These are phyloP conservation scores for Punica granatum DNA, from an alignment of 345 rosid genomes.

Conservation along the genomic window DNA sequence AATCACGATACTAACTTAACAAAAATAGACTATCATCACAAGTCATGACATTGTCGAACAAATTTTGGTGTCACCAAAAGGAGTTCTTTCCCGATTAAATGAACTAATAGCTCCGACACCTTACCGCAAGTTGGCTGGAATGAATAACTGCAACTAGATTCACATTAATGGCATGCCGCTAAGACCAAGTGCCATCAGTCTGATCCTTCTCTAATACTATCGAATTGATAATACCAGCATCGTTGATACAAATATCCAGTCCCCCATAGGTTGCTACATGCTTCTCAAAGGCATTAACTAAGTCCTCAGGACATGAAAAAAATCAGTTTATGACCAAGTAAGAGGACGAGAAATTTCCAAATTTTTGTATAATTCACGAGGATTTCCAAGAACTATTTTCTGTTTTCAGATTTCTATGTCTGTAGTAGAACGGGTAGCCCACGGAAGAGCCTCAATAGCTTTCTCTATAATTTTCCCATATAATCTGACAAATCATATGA, in stretches of 20 bases:
- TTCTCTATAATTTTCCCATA: no score
- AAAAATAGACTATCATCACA: background rate
- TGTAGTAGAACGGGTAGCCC: no score
- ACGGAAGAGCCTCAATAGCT: no score
- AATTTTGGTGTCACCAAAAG: background rate
- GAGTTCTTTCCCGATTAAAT: background rate
- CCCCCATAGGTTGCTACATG: slow-evolving; percentile 79
- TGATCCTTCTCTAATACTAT: slow-evolving; percentile 44
- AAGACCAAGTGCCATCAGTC: slow-evolving; percentile 60
- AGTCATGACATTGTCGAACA: background rate
- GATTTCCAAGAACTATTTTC: background rate
- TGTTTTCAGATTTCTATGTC: background rate
- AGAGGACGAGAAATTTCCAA: background rate
- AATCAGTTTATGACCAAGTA: background rate
- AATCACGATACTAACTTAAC: background rate
- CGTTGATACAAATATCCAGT: slow-evolving; percentile 72
- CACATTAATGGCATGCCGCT: slow-evolving; percentile 64
- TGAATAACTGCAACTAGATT: slow-evolving; percentile 62
- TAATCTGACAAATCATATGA: no score
- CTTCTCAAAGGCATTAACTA: slow-evolving; percentile 65
- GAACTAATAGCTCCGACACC: slow-evolving; percentile 6
- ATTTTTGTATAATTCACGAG: background rate
- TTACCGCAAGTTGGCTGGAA: slow-evolving; percentile 77
- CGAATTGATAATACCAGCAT: slow-evolving; percentile 53
- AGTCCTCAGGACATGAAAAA: slow-evolving; percentile 41